A percentile compares a stretch with the other conserved stretches of the same genome.
Conservation (phyloP, 495 filamentous ascomycete species). For the Aspergillus sclerotiicarbonarius region DNA sequence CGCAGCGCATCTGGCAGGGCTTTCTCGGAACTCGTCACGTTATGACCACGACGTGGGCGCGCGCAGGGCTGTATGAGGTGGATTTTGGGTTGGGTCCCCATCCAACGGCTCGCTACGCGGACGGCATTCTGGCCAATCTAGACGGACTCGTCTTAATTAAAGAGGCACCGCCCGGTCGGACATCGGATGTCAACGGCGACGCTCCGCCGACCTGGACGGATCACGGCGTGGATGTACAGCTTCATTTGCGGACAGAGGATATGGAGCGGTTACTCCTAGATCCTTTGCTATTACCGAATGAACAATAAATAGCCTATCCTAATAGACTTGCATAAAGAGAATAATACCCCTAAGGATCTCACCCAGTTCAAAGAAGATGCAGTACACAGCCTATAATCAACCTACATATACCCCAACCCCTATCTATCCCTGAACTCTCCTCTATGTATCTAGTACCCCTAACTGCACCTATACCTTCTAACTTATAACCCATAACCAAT, state of each 20-base stretch:
- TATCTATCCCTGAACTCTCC: too few species aligned
- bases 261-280: slow-evolving; percentile 25
- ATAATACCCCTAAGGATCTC: neutral
- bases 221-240: slow-evolving; percentile 27
- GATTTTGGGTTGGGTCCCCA: slow-evolving; percentile 25
- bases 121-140: slow-evolving; percentile 23
- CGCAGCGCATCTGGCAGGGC: slow-evolving; percentile 36
- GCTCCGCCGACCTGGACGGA: slow-evolving; percentile 17
- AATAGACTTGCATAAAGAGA: too few species aligned
- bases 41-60: slow-evolving; percentile 33
- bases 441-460: too few species aligned
- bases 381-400: neutral
- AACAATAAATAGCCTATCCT: neutral
- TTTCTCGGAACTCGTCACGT: slow-evolving; percentile 30
- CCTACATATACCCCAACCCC: too few species aligned
- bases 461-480: neutral
- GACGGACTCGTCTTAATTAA: slow-evolving; percentile 29
- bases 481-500: neutral
- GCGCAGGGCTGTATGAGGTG: slow-evolving; percentile 26
- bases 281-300: slow-evolving; percentile 1
- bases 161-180: slow-evolving; percentile 22
- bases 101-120: slow-evolving; percentile 19
- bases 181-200: neutral
- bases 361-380: too few species aligned
- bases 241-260: slow-evolving; percentile 24